Evolutionary conservation across 2,329 filamentous ascomycete genomes (phyloP).

Genomic region (Fusarium camptoceras): DNA sequence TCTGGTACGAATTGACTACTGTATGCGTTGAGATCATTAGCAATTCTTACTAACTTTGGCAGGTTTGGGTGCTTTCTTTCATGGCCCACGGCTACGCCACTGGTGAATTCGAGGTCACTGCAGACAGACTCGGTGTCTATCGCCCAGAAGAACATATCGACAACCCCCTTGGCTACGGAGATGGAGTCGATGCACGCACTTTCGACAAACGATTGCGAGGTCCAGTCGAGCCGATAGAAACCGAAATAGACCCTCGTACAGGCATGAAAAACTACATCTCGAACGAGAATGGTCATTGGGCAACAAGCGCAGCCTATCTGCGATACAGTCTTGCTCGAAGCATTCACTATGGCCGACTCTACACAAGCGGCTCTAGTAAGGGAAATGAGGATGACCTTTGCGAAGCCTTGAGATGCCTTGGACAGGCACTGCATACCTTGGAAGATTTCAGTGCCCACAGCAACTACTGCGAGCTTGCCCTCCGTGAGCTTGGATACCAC

Average conservation of each 20-base stretch:
- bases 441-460: constrained; percentile 86
- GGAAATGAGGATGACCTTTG: constrained; percentile 83
- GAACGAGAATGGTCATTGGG: constrained; percentile 88
- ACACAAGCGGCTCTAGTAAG: constrained; percentile 72
- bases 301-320: constrained; percentile 88
- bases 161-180: constrained; percentile 87
- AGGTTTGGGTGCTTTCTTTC: constrained; percentile 84
- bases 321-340: constrained; percentile 78
- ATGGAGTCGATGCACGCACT: constrained; percentile 84
- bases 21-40: neutral
- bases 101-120: constrained; percentile 84
- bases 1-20: constrained; percentile 58
- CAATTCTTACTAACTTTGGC: constrained; percentile 4
- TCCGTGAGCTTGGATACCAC: constrained; percentile 82
- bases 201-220: constrained; percentile 85
- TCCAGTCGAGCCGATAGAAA: constrained; percentile 77
- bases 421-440: constrained; percentile 80
- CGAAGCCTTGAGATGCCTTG: constrained; percentile 81
- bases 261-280: constrained; percentile 99
- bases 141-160: constrained; percentile 80
- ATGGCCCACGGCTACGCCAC: constrained; percentile 88
- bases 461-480: constrained; percentile 83
- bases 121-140: constrained; percentile 83
- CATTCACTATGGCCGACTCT: constrained; percentile 82
- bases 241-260: constrained; percentile 78